Base-by-base conservation (phyloP, 805 yeast species). In the Cyberlindnera petersonii region DNA sequence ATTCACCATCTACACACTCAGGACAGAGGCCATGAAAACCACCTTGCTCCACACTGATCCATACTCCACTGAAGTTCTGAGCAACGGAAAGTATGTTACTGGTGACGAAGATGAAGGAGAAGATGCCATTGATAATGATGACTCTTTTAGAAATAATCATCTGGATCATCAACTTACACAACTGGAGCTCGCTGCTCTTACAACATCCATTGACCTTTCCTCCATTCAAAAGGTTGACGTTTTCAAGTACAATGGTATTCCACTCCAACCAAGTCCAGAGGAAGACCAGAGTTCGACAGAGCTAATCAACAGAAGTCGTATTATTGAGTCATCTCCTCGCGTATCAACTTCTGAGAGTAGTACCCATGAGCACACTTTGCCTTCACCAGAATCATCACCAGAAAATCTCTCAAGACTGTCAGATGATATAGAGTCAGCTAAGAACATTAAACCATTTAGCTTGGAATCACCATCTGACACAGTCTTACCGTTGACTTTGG, bases 371-470 rank as follows among this genome's bases (percentile, higher is more conserved):
- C 16, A 5, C 21, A 9, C n/a, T n/a, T n/a, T n/a, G n/a, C n/a
- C n/a, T n/a, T 26, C 37, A 6, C 6, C 22, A 9, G 37, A 29
- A 15, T 31, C 37, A 6, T 27, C 33, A 10, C 34, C 35, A 8
- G 27, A 8, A n/a, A 40, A 44, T 9, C 20, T 47, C 4, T 41
- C 46, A 4, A 28, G 30, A 10, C 35, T 52, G 9, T 46, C 57
- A 0, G 54, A 47, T 26, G 57, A 52, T 2, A 20, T 52, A 16
- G 38, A 40, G 15, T 6, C 13, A 17, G 21, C 21, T n/a, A 28
- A 28, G 13, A 5, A 10, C 11, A 13, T 17, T 8, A 26, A 10
- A 19, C 15, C 30, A 15, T 6, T 26, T n/a, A 26, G n/a, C 17
- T 10, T 26, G 28, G 28, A 26, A 4, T 16, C n/a, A 4, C 28